These are phyloP conservation scores for Pinus tabuliformis DNA, from an alignment of 75 land plant species.

Conservation along the genomic window DNA sequence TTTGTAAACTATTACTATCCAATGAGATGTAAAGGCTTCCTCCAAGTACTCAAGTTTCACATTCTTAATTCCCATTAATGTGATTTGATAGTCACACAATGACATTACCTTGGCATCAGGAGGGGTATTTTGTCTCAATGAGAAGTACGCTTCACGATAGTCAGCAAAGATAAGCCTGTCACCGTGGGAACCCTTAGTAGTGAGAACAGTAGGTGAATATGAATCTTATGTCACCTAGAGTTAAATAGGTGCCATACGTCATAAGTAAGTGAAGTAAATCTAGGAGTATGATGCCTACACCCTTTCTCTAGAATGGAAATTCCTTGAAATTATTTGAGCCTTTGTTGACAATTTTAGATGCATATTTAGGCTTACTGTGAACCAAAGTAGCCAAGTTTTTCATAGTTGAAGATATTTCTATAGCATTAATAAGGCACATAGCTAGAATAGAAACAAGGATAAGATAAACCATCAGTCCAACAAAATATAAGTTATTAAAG, in stretches of 20 bases:
- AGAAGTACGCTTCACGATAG: constrained; percentile 96
- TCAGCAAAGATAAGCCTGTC: constrained; percentile 98
- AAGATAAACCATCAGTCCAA: too few species aligned
- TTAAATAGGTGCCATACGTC: constrained; percentile 86
- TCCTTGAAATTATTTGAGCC: too few species aligned
- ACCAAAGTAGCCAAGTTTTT: too few species aligned
- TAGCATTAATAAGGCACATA: too few species aligned
- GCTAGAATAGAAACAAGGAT: too few species aligned
- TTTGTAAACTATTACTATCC: too few species aligned
- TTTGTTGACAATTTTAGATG: too few species aligned
- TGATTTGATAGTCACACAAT: constrained; percentile 99
- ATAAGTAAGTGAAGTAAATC: constrained; percentile 79
- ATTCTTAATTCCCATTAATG: constrained; percentile 98
- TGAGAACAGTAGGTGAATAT: constrained; percentile 95
- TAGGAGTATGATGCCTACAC: constrained; percentile 61
- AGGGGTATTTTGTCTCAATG: constrained; percentile 97
- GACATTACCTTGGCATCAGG: constrained; percentile 99
- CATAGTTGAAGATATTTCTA: too few species aligned
- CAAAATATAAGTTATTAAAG: too few species aligned
- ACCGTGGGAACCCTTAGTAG: constrained; percentile 94
- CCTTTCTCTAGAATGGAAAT: constrained; percentile 83
- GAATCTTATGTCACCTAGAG: constrained; percentile 99
- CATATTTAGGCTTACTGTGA: too few species aligned
- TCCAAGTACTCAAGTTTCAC: constrained; percentile 16
- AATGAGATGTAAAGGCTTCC: too few species aligned